phyloP scores from a whole-genome alignment of 441 rosid species.

The Isatis lusitanica region DNA sequence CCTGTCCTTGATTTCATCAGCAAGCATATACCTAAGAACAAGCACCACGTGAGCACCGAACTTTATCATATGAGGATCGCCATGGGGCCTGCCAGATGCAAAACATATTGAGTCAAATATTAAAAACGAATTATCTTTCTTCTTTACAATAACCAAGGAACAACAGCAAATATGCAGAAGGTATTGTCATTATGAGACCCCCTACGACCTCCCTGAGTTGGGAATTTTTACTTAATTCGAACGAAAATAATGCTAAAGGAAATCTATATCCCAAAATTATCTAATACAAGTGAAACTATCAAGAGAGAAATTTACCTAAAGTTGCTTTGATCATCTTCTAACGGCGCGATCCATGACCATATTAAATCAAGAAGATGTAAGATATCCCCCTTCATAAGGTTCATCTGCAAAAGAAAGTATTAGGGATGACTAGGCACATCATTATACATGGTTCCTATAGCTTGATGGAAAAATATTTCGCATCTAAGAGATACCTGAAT shows the following conservation, averaged over 20 bases:
- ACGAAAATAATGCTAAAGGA: constrained; percentile 9
- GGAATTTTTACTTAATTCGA: neutral
- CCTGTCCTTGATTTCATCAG: constrained; percentile 72
- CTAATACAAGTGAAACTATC: constrained; percentile 10
- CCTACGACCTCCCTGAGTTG: constrained; percentile 1
- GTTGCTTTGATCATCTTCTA: constrained; percentile 75
- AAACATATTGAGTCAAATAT: constrained; percentile 24
- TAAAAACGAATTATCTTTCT: constrained; percentile 1
- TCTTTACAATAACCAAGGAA: neutral
- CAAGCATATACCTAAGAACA: constrained; percentile 80
- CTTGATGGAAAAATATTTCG: constrained; percentile 21
- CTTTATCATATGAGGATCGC: constrained; percentile 94
- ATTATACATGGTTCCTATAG: constrained; percentile 1
- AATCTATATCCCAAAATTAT: neutral
- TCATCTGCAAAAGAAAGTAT: constrained; percentile 64
- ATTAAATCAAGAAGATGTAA: constrained; percentile 85
- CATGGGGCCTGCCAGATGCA: constrained; percentile 81
- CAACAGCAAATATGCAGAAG: neutral
- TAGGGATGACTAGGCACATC: constrained; percentile 15
- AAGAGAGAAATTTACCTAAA: constrained; percentile 59
- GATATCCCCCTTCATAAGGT: constrained; percentile 90
- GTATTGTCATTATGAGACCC: constrained; percentile 9
- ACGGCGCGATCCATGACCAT: constrained; percentile 98
- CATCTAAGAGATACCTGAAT: constrained; percentile 63
- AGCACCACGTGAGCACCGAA: constrained; percentile 96